These are phyloP conservation scores for Luvunga scandens DNA, from an alignment of 345 rosid species.

Conservation along the genomic window DNA sequence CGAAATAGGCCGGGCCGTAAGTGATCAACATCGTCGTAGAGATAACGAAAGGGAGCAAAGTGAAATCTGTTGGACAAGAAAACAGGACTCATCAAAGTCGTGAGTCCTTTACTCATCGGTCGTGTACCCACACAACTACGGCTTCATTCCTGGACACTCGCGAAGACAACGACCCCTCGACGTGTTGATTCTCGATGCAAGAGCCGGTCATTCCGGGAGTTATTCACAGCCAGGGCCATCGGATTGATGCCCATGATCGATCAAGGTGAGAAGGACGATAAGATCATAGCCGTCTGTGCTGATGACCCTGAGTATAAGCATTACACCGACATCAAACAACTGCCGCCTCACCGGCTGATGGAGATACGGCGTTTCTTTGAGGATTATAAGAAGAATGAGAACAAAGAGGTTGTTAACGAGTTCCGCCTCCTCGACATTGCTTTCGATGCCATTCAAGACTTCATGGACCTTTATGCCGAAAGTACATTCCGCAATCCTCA, in stretches of 20 bases:
- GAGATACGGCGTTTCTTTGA: slow-evolving; percentile 95
- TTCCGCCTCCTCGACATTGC: slow-evolving; percentile 64
- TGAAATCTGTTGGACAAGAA: slow-evolving; percentile 94
- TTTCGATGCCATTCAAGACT: slow-evolving; percentile 71
- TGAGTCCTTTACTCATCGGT: slow-evolving; percentile 80
- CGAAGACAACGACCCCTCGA: slow-evolving; percentile 96
- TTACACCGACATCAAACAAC: slow-evolving; percentile 70
- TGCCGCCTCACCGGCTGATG: slow-evolving; percentile 86
- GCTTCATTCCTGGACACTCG: slow-evolving; percentile 82
- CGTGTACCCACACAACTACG: slow-evolving; percentile 95
- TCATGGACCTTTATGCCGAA: slow-evolving; percentile 91
- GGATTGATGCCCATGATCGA: slow-evolving; percentile 99
- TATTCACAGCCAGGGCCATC: slow-evolving; percentile 85
- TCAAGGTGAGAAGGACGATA: slow-evolving; percentile 97
- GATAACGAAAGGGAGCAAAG: slow-evolving; percentile 94
- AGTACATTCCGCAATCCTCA: slow-evolving; percentile 65
- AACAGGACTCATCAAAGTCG: slow-evolving; percentile 90
- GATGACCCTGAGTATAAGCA: slow-evolving; percentile 95
- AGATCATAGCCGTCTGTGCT: slow-evolving; percentile 92
- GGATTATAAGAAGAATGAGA: slow-evolving; percentile 96
- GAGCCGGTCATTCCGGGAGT: slow-evolving; percentile 98
- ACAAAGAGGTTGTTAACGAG: slow-evolving; percentile 88
- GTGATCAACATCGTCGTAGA: slow-evolving; percentile 76
- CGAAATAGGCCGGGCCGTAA: slow-evolving; percentile 85
- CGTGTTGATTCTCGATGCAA: slow-evolving; percentile 91